Evolutionary conservation across 2,329 filamentous ascomycete species (phyloP), one percentile per base, ranked within the genome.

Genomic region (Arthroderma sp.): DNA sequence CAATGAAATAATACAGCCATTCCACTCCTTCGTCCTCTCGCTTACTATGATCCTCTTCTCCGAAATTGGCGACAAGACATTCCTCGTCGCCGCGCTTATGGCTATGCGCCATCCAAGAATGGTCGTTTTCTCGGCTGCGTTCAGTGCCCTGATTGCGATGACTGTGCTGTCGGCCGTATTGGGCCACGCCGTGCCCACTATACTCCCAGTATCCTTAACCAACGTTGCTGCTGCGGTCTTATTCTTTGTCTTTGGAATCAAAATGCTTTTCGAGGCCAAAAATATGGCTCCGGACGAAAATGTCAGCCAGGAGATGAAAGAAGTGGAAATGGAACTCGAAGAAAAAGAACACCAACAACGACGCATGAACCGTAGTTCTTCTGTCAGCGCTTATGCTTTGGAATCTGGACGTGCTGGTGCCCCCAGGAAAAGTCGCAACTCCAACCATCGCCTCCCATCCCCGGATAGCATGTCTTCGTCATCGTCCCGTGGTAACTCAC

Each of bases 1-100:
- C 22, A 55, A 55, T 6, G 63, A 56, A 29, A 54, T 88, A 36
- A 86, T 88, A 48, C 82, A 80, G 50, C 85, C 86, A 11, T 70
- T 80, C 56, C 89, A 98, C 63, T 96, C 91, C 3, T 93, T 91
- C 58, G 59, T 94, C 8, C 79, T 96, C 30, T 94, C 91, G 10
- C 79, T 95, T 48, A 89, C 88, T 47, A 98, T 96, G 91, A 98
- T 98, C 56, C 71, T 96, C 50, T 83, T 96, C 56, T 95, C 89
- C 39, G 91, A 98, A 63, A 80, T 98, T 56, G 91, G 91, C 51
- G 91, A 98, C 75, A 98, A 98, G 69, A 98, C 91, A 0, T 98
- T 98, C 70, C 74, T 98, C 37, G 86, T 98, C 22, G 91, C 91
- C 5, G 89, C 88, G 5, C 77, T 98, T 11, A 98, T 98, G 91